Conservation (phyloP, 768 basidiomycete species). For the Pilatotrama ljubarskyi region DNA sequence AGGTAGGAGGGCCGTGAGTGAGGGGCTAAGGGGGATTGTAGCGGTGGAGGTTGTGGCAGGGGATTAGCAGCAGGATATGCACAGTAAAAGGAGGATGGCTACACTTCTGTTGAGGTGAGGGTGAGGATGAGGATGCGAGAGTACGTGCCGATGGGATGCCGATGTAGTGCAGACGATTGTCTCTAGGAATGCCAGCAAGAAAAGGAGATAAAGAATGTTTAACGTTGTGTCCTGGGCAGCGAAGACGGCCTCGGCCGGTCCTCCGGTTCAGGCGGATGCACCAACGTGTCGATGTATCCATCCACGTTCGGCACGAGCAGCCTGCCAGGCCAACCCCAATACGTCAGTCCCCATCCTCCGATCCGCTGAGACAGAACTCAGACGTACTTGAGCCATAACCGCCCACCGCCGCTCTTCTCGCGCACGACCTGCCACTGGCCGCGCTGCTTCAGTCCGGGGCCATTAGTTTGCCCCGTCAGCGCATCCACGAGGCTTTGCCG, state of each 20-base stretch:
- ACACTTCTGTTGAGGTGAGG: not conserved
- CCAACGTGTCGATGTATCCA: conserved; percentile 20
- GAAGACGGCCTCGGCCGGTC: not conserved
- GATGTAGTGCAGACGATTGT: not conserved
- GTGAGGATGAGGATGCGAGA: not conserved
- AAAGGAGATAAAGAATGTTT: not conserved
- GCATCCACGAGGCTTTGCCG: conserved; percentile 56
- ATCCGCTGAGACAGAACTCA: conserved; percentile 18
- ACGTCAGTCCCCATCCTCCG: not conserved
- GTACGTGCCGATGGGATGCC: too few relatives aligned
- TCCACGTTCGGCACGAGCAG: conserved; percentile 24
- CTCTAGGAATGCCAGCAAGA: not conserved
- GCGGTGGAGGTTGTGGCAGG: not conserved
- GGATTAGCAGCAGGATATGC: conserved; percentile 3
- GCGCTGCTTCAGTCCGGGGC: conserved; percentile 28
- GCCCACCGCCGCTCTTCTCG: conserved; percentile 59
- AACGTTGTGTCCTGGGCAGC: conserved; percentile 5
- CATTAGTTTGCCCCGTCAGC: conserved; percentile 39
- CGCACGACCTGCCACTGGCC: conserved; percentile 55
- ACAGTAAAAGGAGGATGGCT: not conserved
- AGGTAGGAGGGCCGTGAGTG: not conserved
- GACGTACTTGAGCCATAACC: conserved; percentile 64
- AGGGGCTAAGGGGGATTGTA: too few relatives aligned
- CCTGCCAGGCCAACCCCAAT: conserved; percentile 1
- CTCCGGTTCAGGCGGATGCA: conserved; percentile 18